Base-by-base conservation (phyloP, 805 yeast genomes). In the Pichia eremophila region DNA sequence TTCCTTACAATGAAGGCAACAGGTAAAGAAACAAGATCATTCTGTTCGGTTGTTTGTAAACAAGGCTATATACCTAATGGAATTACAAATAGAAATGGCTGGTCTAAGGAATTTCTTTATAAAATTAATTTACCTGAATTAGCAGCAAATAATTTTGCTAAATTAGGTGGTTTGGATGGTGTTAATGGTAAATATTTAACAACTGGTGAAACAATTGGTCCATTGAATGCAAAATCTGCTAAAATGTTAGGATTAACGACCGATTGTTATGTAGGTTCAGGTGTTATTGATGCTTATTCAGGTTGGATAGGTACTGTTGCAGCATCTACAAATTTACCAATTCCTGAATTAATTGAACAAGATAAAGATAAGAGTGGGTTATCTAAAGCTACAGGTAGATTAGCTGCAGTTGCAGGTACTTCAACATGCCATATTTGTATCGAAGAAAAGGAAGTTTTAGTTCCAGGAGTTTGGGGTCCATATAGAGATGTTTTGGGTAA, bases 281-380 rank as follows among this genome's bases (percentile, higher is more conserved):
- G 96, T 61, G 95, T 93, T 37, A 93, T 93, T 61, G 99, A 93
- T 64, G 97, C 98, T 7, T 93, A 93, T 62, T 95, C 98, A 5
- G 99, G 99, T 41, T 93, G 98, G 97, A 79, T 93, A 47, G 99
- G 99, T 48, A 93, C 98, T 1, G 96, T 91, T 50, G 99, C 97
- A 28, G 95, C 95, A 1, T 80, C 81, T 55, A 81, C 88, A 6
- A 86, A 83, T 53, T 60, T 68, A 6, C 70, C 73, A 31, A 72
- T 81, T 46, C 77, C 78, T 0, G 67, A 68, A n/a, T 66, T 74
- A 51, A 70, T 69, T 5, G 74, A 75, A 49, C 72, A 72, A 51
- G 82, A 78, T 50, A 63, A 70, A 40, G 69, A 68, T 39, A 61
- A 64, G 36, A 47, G 48, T 2, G 78, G 78, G 7, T 73, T 84